Base-by-base conservation (phyloP, 306 rosid species). In the Bauhinia variegata region DNA sequence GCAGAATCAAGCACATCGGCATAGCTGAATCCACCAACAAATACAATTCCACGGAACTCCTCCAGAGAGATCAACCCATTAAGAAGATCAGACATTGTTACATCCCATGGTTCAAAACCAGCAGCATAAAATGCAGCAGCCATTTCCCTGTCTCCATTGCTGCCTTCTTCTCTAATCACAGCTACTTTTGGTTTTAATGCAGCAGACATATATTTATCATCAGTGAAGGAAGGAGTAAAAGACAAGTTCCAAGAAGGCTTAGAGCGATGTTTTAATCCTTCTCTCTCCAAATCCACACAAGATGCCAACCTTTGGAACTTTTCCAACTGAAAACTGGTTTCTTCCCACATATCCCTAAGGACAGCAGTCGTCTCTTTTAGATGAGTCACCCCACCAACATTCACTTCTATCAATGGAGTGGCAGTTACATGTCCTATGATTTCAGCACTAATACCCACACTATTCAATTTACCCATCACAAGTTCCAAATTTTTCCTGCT, bases 101-200 rank as follows among this genome's bases (percentile, higher is more conserved):
- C 65, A 79, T 92, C 96, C 96, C 98, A 89, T 11, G 97, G 92
- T 34, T 87, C 92, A 60, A 89, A 92, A 68, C 96, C 92, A 39
- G 95, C 78, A 5, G 91, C 85, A 56, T 84, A 71, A 81, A 92
- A 87, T 1, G 95, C 95, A n/a, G 92, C 96, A 63, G 97, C 80
- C 97, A 92, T 92, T 82, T 92, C 96, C 64, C 92, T 73, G 54
- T 92, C 96, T 54, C 97, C 97, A 18, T 92, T 92, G 89, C 95
- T 89, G 28, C 96, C 97, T 85, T 92, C 96, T 84, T 91, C 97
- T 75, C 95, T 85, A 54, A 89, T 85, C 80, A 91, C 86, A 5
- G 96, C 97, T 70, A 91, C 92, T 64, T 84, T 87, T 12, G 96
- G 97, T 76, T 88, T 91, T 15, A 41, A 31, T 38, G 84, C 49